Base-by-base conservation (phyloP, 2,329 filamentous ascomycete genomes). In the Hymenotorrendiella dingleyae region DNA sequence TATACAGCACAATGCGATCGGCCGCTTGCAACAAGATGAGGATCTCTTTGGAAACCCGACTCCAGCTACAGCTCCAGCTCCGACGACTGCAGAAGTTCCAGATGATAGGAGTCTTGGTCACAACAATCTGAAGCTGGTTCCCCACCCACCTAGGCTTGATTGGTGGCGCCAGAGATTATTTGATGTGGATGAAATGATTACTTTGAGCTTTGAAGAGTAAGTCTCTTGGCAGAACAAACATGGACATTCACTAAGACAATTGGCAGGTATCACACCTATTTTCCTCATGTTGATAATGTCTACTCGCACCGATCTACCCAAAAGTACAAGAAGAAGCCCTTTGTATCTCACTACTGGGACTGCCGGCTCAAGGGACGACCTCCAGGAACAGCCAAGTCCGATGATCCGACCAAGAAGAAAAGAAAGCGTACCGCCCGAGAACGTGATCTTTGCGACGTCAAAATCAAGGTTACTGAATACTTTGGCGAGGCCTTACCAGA, bases 281-380 rank as follows among this genome's bases (percentile, higher is more conserved):
- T 89, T 56, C 84, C 85, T 0, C 85, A 90, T 62, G 74, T 91
- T 53, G 86, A 90, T 67, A 90, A 90, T 60, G 77, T 90, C 54
- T 91, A 89, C 65, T 90, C 85, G 20, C 86, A 89, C 65, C 82
- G 85, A 48, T 89, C 85, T 2, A 89, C 85, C 2, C 86, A 90
- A 60, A 74, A 73, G 41, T 88, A 89, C 63, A 90, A 90, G 67
- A 81, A 82, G 56, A 87, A 86, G 55, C 81, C 83, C n/a, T 86
- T 90, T 53, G 73, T 88, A 42, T 87, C 84, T 1, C 84, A 89
- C 63, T 91, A 90, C 64, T 90, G 84, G 81, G 86, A 90, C 64
- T 91, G 86, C 57, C 77, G 86, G 24, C 74, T 90, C 57, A 90
- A 90, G 64, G 86, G 86, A 19, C 74, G 86, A 0, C 84, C 85